phyloP scores from a whole-genome alignment of 2,329 filamentous ascomycete genomes.

The Fusarium decemcellulare region DNA sequence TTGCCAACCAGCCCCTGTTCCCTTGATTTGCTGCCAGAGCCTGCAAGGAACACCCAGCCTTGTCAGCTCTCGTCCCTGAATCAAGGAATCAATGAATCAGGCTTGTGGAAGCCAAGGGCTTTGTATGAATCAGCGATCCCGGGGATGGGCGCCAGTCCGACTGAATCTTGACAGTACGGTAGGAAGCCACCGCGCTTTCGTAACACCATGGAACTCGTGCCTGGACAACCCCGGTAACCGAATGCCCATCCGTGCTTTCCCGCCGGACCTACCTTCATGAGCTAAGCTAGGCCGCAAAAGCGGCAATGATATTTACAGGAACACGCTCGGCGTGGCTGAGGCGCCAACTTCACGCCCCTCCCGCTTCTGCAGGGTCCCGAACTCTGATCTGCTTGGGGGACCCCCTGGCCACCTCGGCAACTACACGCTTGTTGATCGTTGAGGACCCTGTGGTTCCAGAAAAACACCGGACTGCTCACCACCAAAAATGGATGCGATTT shows the following conservation, averaged over 20 bases:
- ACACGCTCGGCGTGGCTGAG: constrained; percentile 12
- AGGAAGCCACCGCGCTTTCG: background rate
- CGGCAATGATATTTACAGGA: background rate
- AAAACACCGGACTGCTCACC: too few species aligned
- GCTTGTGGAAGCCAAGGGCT: background rate
- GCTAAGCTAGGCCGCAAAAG: background rate
- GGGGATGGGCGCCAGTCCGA: background rate
- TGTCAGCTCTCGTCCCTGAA: background rate
- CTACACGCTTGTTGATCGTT: background rate
- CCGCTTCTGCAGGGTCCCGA: constrained; percentile 14
- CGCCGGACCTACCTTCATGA: background rate
- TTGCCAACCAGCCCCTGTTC: background rate
- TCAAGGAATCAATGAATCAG: background rate
- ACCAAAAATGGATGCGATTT: too few species aligned
- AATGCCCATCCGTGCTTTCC: background rate
- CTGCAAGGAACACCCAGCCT: background rate
- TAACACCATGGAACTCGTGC: background rate
- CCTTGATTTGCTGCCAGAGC: background rate
- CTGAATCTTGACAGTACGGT: background rate
- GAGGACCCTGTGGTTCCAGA: too few species aligned
- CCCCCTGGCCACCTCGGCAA: constrained; percentile 15
- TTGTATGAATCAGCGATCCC: background rate
- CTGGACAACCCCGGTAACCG: background rate
- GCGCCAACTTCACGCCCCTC: constrained; percentile 16
- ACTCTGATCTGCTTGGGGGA: constrained; percentile 15